Evolutionary conservation across 2,329 filamentous ascomycete species (phyloP).

Genomic region (Chrysoporthe cubensis): DNA sequence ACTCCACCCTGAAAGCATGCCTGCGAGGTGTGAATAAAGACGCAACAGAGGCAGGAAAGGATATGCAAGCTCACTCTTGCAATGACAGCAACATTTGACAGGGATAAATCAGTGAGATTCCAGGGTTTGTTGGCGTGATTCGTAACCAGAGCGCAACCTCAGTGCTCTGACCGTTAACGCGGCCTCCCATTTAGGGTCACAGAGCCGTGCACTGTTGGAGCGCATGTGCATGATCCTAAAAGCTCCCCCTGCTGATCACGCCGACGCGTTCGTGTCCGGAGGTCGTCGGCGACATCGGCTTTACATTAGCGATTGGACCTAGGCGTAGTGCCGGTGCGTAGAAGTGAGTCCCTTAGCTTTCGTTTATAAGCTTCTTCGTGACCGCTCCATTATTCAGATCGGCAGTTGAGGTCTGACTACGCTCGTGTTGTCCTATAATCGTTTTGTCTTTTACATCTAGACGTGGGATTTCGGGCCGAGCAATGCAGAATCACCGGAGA

Average conservation of each 20-base stretch:
- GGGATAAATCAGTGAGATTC: not conserved
- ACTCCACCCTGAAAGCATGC: not conserved
- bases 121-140: not conserved
- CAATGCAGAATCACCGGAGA: not conserved
- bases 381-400: too few species aligned
- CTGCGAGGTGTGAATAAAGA: not conserved
- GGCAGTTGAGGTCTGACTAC: not conserved
- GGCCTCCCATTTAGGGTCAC: not conserved
- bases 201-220: not conserved
- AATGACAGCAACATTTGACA: not conserved
- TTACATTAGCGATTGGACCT: not conserved
- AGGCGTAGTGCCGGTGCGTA: not conserved
- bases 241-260: not conserved
- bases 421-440: not conserved
- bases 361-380: too few species aligned
- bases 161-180: not conserved
- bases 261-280: not conserved
- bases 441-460: not conserved
- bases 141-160: not conserved
- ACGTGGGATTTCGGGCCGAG: not conserved
- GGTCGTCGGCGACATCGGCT: slow-evolving; percentile 3
- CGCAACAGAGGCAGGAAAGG: not conserved
- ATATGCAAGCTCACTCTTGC: not conserved
- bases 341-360: not conserved
- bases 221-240: not conserved